Conservation (phyloP, 2,329 filamentous ascomycete genomes). For the Penicillium rolfsii region DNA sequence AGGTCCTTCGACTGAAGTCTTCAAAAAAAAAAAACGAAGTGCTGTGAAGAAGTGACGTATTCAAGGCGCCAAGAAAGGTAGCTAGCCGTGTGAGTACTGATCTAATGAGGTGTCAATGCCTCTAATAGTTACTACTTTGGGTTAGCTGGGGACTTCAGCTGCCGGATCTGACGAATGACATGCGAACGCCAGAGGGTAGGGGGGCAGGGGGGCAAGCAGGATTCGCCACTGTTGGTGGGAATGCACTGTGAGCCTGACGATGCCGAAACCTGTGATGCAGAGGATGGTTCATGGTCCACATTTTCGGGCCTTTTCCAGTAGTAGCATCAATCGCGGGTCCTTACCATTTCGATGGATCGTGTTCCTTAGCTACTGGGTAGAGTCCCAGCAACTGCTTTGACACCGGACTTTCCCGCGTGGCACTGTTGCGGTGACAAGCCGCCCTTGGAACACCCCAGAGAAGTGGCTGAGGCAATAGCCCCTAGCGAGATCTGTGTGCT, state of each 20-base stretch:
- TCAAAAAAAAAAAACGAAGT: no score
- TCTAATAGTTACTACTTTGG: no score
- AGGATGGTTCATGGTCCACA: neutral
- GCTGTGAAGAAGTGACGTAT: neutral
- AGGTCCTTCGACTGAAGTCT: no score
- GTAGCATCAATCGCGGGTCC: neutral
- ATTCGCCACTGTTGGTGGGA: slow-evolving; percentile 20
- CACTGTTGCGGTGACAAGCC: slow-evolving; percentile 2
- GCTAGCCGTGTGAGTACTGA: neutral
- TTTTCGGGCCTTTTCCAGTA: neutral
- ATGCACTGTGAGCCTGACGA: neutral
- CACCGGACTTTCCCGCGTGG: slow-evolving; percentile 5
- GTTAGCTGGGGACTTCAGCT: slow-evolving; percentile 1
- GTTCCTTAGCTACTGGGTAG: neutral
- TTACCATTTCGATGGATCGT: neutral
- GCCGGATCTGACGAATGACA: slow-evolving; percentile 10
- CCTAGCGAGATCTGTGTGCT: no score
- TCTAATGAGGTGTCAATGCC: neutral
- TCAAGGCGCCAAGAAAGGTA: neutral
- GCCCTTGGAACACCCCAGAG: neutral
- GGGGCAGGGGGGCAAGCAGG: neutral
- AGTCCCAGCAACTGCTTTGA: neutral
- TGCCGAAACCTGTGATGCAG: neutral
- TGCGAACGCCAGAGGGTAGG: neutral
- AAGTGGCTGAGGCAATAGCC: no score